Evolutionary conservation across 2,329 filamentous ascomycete genomes (phyloP).

Genomic region (Nemania abortiva): DNA sequence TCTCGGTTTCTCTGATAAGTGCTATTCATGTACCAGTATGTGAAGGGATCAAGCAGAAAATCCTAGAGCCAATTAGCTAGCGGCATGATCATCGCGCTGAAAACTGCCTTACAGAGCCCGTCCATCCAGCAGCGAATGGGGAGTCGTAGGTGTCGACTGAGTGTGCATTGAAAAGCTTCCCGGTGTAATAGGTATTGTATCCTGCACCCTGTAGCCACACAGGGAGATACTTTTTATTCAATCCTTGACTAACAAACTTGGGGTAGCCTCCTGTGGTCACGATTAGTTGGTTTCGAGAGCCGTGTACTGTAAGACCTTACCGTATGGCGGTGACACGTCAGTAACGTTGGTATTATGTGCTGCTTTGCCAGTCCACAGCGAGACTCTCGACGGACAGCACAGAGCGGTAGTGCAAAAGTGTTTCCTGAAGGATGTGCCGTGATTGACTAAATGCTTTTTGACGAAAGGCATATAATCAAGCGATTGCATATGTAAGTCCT

Average conservation of each 20-base stretch:
- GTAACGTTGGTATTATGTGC: conserved; percentile 81
- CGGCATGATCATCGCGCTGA: neutral
- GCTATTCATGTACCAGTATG: conserved; percentile 73
- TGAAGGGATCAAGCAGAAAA: conserved; percentile 70
- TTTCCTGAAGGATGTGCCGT: conserved; percentile 70
- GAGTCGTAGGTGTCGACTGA: conserved; percentile 70
- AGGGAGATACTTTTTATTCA: conserved; percentile 76
- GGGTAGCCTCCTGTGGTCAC: conserved; percentile 65
- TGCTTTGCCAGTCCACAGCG: conserved; percentile 73
- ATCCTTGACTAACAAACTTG: conserved; percentile 73
- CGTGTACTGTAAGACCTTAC: conserved; percentile 49
- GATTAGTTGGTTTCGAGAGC: conserved; percentile 17
- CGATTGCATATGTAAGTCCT: conserved; percentile 72
- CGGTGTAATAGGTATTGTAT: conserved; percentile 78
- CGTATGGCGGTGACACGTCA: conserved; percentile 66
- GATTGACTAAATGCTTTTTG: conserved; percentile 65
- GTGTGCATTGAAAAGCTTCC: conserved; percentile 78
- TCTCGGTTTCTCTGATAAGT: conserved; percentile 69
- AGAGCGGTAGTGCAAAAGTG: conserved; percentile 76
- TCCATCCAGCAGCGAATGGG: conserved; percentile 70
- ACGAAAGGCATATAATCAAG: conserved; percentile 71
- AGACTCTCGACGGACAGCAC: conserved; percentile 76
- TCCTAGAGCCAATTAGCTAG: conserved; percentile 43
- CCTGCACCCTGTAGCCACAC: conserved; percentile 77
- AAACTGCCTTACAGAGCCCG: conserved; percentile 56